Base-by-base conservation (phyloP, 2,329 filamentous ascomycete genomes). In the Pseudogymnoascus sp. region DNA sequence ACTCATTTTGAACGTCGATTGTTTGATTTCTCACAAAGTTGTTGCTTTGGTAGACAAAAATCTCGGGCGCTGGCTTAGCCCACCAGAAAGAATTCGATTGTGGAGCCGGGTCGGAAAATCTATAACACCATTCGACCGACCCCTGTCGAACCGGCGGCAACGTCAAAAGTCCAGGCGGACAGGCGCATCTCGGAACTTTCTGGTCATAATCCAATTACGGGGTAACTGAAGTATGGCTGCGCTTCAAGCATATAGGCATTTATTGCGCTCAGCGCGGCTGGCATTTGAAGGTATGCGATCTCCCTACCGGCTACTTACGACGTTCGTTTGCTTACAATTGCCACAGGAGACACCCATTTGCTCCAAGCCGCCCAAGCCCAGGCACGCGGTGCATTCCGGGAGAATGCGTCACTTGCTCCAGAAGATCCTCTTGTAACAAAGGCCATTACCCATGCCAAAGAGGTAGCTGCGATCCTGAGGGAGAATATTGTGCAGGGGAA, bases 401-500 rank as follows among this genome's bases (percentile, higher is more conserved):
- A 81, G 61, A 88, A 89, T 67, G 81, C 84, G 43, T 74, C 77
- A 2, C 74, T 91, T 9, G 74, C 82, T 4, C 73, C 82, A 0
- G 76, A 79, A 11, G 83, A 84, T 62, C 77, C 85, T 11, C 82
- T 85, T 62, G 78, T 83, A 0, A 75, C 78, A 12, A 80, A 84
- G 61, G 85, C 86, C 8, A 84, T 99, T 63, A 77, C 86, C 65
- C 86, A 96, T 69, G 94, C 92, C 7, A 79, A 92, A 64, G 90
- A 94, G 39, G 86, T 97, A 2, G 90, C 93, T 2, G 81, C 81
- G 65, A 87, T 97, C 61, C 72, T 99, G 64, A 79, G 84, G 66
- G 80, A 90, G 71, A 97, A 97, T 69, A 79, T 99, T 2, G 92
- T 99, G 3, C 94, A 99, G 73, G 94, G 93, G 6, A 77, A 81